Evolutionary conservation across 2,329 filamentous ascomycete species (phyloP), one percentile per base, ranked within the genome.

Genomic region (Grosmannia penicillata): DNA sequence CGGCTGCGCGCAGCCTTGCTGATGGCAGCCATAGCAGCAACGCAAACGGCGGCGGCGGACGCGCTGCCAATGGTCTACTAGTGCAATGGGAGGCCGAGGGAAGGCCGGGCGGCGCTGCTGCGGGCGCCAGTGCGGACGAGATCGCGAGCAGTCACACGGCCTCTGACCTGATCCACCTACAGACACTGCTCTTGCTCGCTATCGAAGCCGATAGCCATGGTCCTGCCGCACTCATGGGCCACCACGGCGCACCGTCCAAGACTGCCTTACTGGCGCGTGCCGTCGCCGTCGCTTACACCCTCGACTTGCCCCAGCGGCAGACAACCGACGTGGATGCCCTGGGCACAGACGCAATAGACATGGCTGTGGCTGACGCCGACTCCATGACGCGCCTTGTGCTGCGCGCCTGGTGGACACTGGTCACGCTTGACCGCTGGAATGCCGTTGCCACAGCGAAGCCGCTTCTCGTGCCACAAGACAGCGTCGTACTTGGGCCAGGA

Each of bases 371-470:
- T n/a, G 11, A 14, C 11, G 4, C 13, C 3, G 75, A 82, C 50
- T 70, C 68, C 17, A 72, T 78, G 32, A 72, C 76, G 36, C 71
- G 72, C 15, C 59, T 83, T 4, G 68, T 68, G 2, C 62, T 76
- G 36, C 68, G 77, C 31, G 68, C 78, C 15, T 85, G 80, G 80
- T 83, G 77, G 75, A 72, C 74, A 13, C 59, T 85, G 25, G 69
- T 83, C 33, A 66, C 80, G 45, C 68, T 85, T 45, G 80, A 85
- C 49, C 70, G 78, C 14, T 85, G 78, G 77, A 74, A 82, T 51
- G 75, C 80, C 4, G 68, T 75, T n/a, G 75, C 73, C 18, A 78
- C 70, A 5, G 73, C 71, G 11, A 73, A 68, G 43, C 73, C 77
- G 4, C 49, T 73, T 11, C 63, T 77, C 41, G 73, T 85, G 41